Conservation (phyloP, 345 rosid genomes). For the Brassica carinata region DNA sequence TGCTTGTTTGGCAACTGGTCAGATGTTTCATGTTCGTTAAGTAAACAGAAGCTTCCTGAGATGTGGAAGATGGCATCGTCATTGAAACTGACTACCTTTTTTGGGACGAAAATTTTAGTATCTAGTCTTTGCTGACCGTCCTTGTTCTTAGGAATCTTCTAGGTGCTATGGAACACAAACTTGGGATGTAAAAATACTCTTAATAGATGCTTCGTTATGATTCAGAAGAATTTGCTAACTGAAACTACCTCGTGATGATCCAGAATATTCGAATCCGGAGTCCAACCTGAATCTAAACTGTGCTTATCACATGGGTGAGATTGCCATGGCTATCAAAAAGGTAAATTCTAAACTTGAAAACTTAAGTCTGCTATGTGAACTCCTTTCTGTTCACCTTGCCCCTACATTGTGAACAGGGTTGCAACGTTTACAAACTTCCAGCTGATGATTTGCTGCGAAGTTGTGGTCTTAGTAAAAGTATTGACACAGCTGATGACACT, state of each 20-base stretch:
- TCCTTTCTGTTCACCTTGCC: not conserved
- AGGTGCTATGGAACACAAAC: conserved; percentile 6
- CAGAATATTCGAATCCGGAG: conserved; percentile 91
- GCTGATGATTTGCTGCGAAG: conserved; percentile 66
- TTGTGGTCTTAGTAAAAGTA: conserved; percentile 48
- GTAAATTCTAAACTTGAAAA: conserved; percentile 39
- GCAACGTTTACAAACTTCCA: conserved; percentile 77
- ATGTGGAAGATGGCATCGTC: not conserved
- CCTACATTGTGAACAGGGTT: conserved; percentile 53
- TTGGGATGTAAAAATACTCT: conserved; percentile 3
- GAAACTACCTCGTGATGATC: conserved; percentile 16
- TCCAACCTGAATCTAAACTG: conserved; percentile 76
- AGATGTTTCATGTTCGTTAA: not conserved
- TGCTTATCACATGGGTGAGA: conserved; percentile 92
- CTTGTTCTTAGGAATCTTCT: conserved; percentile 14
- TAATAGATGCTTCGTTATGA: not conserved
- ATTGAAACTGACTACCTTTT: conserved; percentile 3
- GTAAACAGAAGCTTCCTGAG: conserved; percentile 8
- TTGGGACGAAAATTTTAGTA: not conserved
- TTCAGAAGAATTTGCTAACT: conserved; percentile 28
- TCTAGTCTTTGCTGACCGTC: not conserved
- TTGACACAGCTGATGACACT: conserved; percentile 59
- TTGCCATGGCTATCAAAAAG: conserved; percentile 91
- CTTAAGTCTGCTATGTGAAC: not conserved
- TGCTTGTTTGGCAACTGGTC: conserved; percentile 4